A percentile compares a stretch with the other conserved stretches of the same genome.
phyloP scores from a whole-genome alignment of 2,329 filamentous ascomycete genomes.

The Pseudocercospora musae region DNA sequence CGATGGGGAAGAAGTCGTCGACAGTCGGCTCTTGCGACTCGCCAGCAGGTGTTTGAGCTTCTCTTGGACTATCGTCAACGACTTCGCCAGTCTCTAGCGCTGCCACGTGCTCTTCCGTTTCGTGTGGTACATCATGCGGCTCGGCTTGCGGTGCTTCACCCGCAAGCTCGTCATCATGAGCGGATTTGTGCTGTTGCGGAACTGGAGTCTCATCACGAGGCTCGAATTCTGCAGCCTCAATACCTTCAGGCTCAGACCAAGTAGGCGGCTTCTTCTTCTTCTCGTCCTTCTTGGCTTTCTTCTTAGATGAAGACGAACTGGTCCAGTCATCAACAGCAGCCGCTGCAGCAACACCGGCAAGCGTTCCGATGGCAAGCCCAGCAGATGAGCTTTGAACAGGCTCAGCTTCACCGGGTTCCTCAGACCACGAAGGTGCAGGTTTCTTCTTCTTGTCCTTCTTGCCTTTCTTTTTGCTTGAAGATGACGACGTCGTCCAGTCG shows the following conservation, averaged over 20 bases:
- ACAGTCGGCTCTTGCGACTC: neutral
- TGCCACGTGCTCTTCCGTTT: neutral
- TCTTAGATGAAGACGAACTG: constrained; percentile 19
- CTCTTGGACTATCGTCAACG: neutral
- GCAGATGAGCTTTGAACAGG: neutral
- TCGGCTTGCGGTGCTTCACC: neutral
- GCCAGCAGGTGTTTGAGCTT: neutral
- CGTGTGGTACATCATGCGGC: neutral
- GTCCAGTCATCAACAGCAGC: neutral
- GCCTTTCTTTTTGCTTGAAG: constrained; percentile 28
- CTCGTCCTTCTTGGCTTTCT: constrained; percentile 42
- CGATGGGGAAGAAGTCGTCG: constrained; percentile 1
- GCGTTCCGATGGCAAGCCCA: neutral
- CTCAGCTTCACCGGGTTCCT: neutral
- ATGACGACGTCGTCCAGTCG: neutral
- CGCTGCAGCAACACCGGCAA: neutral
- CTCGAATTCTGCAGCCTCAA: neutral
- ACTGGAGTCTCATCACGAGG: neutral
- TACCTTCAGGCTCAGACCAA: constrained; percentile 5
- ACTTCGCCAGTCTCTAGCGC: neutral
- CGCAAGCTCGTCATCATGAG: neutral
- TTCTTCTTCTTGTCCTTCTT: constrained; percentile 24
- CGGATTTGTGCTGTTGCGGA: neutral
- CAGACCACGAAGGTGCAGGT: constrained; percentile 6
- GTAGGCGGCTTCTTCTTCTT: constrained; percentile 33